A percentile compares a stretch with the other conserved stretches of the same genome.
These are phyloP conservation scores for Myxozyma geophila DNA, from an alignment of 805 yeast species.

Conservation along the genomic window DNA sequence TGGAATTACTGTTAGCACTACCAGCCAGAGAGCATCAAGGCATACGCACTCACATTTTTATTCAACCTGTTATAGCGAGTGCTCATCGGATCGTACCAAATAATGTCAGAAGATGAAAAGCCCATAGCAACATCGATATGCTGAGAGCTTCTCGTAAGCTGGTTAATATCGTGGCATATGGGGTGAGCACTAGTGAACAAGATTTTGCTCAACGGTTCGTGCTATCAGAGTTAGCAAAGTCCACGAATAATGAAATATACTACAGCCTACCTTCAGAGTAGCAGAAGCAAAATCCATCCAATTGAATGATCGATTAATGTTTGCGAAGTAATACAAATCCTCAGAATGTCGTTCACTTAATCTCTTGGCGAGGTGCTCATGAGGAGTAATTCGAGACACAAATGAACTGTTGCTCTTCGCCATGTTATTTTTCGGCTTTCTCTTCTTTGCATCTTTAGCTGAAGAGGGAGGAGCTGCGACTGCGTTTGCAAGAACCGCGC, in stretches of 20 bases:
- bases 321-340: constrained; percentile 44
- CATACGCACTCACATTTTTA: constrained; percentile 44
- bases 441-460: constrained; percentile 28
- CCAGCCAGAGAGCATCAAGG: no score
- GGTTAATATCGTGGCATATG: constrained; percentile 48
- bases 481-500: constrained; percentile 24
- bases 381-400: constrained; percentile 46
- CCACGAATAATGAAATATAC: not conserved
- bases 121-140: constrained; percentile 62
- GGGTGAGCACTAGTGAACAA: constrained; percentile 49
- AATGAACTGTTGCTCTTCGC: constrained; percentile 48
- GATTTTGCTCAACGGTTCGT: constrained; percentile 48
- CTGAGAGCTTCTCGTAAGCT: constrained; percentile 40
- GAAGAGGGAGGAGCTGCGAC: constrained; percentile 15
- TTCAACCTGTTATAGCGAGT: constrained; percentile 58
- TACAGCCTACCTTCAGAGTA: constrained; percentile 6
- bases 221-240: constrained; percentile 20
- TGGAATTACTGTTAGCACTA: not conserved
- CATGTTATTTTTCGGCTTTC: constrained; percentile 46
- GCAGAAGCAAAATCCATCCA: constrained; percentile 43
- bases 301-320: constrained; percentile 45
- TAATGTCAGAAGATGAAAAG: constrained; percentile 66
- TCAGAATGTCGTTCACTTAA: constrained; percentile 41
- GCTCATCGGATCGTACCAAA: constrained; percentile 61
- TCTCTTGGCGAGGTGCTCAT: constrained; percentile 45